Percentiles rank a stretch among this genome's conserved stretches.
Evolutionary conservation across 1,139 yeast species (phyloP).

Genomic region (Pneumocystis oryctolagi): DNA sequence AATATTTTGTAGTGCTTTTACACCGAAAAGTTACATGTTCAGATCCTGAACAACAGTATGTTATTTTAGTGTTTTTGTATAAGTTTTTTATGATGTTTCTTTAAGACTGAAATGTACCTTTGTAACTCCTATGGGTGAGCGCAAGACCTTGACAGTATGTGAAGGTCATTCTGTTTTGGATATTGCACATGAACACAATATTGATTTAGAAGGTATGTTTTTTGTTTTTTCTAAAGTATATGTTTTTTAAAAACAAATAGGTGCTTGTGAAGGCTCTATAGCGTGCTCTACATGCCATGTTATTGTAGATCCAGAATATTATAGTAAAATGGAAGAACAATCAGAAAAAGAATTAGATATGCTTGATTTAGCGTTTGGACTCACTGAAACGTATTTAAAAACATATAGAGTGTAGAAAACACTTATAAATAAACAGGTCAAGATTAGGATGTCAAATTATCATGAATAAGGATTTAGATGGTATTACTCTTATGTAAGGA

Average conservation of each 20-base stretch:
- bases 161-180: constrained; percentile 87
- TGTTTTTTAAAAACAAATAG: constrained; percentile 12
- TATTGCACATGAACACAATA: constrained; percentile 82
- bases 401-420: constrained; percentile 7
- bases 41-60: neutral
- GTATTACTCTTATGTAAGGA: constrained; percentile 46
- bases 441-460: constrained; percentile 86
- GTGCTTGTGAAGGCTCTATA: constrained; percentile 98
- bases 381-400: constrained; percentile 52
- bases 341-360: constrained; percentile 96
- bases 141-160: constrained; percentile 65
- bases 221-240: too few relatives aligned
- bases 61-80: neutral
- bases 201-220: constrained; percentile 65
- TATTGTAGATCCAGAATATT: constrained; percentile 85
- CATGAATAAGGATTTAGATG: constrained; percentile 83
- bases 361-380: constrained; percentile 93
- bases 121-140: constrained; percentile 82
- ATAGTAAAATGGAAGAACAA: constrained; percentile 85
- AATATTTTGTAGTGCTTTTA: neutral
- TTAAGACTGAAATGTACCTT: constrained; percentile 45
- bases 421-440: constrained; percentile 28
- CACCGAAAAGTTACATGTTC: neutral
- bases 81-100: neutral
- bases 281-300: constrained; percentile 97